Conservation (phyloP, 73 alveolate genomes). For the Paramecium tetraurelia region DNA sequence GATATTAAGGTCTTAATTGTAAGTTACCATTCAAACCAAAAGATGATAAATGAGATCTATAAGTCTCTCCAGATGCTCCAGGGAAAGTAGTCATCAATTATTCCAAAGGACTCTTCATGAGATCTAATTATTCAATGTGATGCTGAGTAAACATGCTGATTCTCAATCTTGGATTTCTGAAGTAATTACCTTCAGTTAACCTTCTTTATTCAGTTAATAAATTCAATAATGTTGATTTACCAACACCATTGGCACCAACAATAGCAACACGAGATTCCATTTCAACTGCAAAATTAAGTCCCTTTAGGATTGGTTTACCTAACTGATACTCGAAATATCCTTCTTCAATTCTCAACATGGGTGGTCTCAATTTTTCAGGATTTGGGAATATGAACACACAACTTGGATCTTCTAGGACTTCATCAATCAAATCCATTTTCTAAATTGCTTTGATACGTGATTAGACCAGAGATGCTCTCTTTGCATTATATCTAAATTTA, state of each 20-base stretch:
- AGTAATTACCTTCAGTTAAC: slow-evolving; percentile 74
- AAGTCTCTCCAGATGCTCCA: slow-evolving; percentile 82
- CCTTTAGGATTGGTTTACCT: slow-evolving; percentile 82
- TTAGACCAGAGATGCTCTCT: slow-evolving; percentile 97
- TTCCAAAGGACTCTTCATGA: slow-evolving; percentile 95
- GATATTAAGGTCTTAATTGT: slow-evolving; percentile 88
- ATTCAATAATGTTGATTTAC: slow-evolving; percentile 98
- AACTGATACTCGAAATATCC: slow-evolving; percentile 87
- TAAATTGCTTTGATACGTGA: slow-evolving; percentile 94
- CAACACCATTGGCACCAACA: slow-evolving; percentile 99
- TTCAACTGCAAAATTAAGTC: slow-evolving; percentile 94
- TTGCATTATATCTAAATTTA: slow-evolving; percentile 98
- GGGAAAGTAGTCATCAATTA: slow-evolving; percentile 89
- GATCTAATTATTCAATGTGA: slow-evolving; percentile 94
- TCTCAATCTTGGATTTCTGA: slow-evolving; percentile 59
- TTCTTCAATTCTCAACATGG: slow-evolving; percentile 93
- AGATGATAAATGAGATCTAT: slow-evolving; percentile 94
- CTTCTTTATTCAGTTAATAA: slow-evolving; percentile 88
- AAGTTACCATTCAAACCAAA: slow-evolving; percentile 97
- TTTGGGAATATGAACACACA: slow-evolving; percentile 98
- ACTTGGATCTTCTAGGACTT: slow-evolving; percentile 96
- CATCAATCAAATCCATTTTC: slow-evolving; percentile 95
- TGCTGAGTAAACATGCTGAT: slow-evolving; percentile 94
- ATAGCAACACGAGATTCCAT: slow-evolving; percentile 97
- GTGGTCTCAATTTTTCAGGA: slow-evolving; percentile 95